Evolutionary conservation across 345 rosid species (phyloP).

Genomic region (Camelina sativa): DNA sequence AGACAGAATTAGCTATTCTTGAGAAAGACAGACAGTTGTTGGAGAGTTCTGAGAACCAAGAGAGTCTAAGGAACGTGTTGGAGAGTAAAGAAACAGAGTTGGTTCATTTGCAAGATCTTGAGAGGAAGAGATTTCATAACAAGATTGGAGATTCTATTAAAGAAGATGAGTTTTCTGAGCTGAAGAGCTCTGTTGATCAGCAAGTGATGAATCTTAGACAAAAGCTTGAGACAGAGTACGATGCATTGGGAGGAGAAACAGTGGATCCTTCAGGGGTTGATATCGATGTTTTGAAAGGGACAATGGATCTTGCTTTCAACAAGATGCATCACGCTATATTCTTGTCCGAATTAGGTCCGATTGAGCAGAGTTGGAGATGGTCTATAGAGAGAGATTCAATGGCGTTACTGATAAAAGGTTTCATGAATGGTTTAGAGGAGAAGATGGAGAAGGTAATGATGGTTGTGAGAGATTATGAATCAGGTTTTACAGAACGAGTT

Average conservation of each 20-base stretch:
- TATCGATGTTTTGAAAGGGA: constrained; percentile 66
- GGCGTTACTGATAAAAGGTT: constrained; percentile 53
- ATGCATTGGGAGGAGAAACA: constrained; percentile 21
- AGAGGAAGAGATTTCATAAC: constrained; percentile 41
- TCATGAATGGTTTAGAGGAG: constrained; percentile 47
- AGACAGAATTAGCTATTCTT: constrained; percentile 63
- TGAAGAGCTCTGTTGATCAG: constrained; percentile 69
- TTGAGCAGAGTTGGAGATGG: constrained; percentile 74
- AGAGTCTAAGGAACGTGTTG: constrained; percentile 61
- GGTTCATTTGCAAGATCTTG: constrained; percentile 58
- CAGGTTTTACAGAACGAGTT: constrained; percentile 48
- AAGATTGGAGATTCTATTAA: constrained; percentile 44
- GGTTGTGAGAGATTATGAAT: constrained; percentile 50
- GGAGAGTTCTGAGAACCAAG: constrained; percentile 57
- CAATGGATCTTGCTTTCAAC: constrained; percentile 77
- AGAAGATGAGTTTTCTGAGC: constrained; percentile 60
- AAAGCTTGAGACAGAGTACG: constrained; percentile 59
- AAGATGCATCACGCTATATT: constrained; percentile 75
- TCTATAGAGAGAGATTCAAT: constrained; percentile 57
- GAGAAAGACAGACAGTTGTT: constrained; percentile 70
- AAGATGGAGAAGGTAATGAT: constrained; percentile 44
- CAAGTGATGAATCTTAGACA: constrained; percentile 74
- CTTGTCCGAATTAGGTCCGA: constrained; percentile 65
- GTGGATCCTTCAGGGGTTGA: constrained; percentile 57
- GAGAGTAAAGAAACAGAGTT: constrained; percentile 60